These are phyloP conservation scores for Hypocreales sp. DNA, from an alignment of 2,329 filamentous ascomycete genomes.

Conservation along the genomic window DNA sequence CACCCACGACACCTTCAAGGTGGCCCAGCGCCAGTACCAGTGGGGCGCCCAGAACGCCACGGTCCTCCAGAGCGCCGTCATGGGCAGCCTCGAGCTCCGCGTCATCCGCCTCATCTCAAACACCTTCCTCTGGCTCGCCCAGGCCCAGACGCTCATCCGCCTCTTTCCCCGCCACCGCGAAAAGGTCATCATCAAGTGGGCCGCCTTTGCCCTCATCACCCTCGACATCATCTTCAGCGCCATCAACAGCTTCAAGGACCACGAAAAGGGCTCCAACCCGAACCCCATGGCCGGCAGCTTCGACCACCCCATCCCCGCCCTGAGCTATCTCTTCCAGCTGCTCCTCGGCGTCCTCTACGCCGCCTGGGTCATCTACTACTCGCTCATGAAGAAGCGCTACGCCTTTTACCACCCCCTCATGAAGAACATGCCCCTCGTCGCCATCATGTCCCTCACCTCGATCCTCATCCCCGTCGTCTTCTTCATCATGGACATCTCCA, in stretches of 20 bases:
- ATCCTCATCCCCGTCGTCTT: constrained; percentile 83
- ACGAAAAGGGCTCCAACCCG: constrained; percentile 27
- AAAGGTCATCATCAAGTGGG: constrained; percentile 98
- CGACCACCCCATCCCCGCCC: constrained; percentile 75
- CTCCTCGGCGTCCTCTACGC: constrained; percentile 78
- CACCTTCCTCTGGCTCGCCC: constrained; percentile 92
- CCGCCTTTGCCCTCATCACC: constrained; percentile 83
- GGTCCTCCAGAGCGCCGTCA: constrained; percentile 60
- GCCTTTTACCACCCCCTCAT: constrained; percentile 84
- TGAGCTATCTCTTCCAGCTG: constrained; percentile 83
- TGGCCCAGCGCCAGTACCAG: constrained; percentile 69
- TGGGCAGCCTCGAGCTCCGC: constrained; percentile 73
- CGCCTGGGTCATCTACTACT: constrained; percentile 87
- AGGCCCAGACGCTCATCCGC: constrained; percentile 90
- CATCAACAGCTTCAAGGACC: constrained; percentile 66
- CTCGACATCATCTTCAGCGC: constrained; percentile 84
- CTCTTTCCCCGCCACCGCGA: constrained; percentile 93
- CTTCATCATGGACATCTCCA: constrained; percentile 79
- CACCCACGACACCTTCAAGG: constrained; percentile 76
- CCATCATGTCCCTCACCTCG: constrained; percentile 62
- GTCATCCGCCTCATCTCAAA: constrained; percentile 87
- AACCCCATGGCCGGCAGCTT: constrained; percentile 57
- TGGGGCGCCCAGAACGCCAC: constrained; percentile 67
- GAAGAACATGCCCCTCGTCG: constrained; percentile 75
- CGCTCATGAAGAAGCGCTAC: constrained; percentile 79